phyloP scores from a whole-genome alignment of 257 asterid genomes.

The Solanum rostratum region DNA sequence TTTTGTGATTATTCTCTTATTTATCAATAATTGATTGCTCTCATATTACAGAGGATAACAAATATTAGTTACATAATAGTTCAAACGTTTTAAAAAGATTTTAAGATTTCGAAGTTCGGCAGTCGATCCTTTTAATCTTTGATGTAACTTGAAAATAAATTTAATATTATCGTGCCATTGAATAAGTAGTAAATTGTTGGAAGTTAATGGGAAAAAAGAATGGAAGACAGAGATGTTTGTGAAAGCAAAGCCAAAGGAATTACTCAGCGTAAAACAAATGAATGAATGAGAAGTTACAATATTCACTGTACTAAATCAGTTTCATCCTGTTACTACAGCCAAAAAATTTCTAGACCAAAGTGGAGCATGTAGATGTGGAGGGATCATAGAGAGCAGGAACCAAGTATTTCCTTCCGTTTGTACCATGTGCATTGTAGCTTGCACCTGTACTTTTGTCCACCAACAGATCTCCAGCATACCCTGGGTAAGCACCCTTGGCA shows the following conservation, averaged over 20 bases:
- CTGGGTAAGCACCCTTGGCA: slow-evolving; percentile 74
- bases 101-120: background rate
- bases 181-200: background rate
- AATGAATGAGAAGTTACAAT: background rate
- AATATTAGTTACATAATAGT: background rate
- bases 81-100: background rate
- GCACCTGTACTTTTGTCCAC: slow-evolving; percentile 54
- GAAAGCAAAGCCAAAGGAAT: background rate
- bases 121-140: background rate
- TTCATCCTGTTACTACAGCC: background rate
- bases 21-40: background rate
- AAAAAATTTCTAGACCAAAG: slow-evolving; percentile 34
- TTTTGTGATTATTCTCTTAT: background rate
- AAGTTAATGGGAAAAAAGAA: background rate
- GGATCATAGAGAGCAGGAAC: slow-evolving; percentile 66
- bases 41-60: background rate
- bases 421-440: slow-evolving; percentile 68
- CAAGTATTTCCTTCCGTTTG: slow-evolving; percentile 47
- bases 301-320: background rate
- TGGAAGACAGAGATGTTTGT: background rate
- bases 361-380: slow-evolving; percentile 39
- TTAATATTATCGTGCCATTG: too few relatives aligned
- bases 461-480: slow-evolving; percentile 56
- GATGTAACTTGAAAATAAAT: background rate
- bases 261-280: background rate